A percentile compares a stretch with the other conserved stretches of the same genome.
phyloP scores from a whole-genome alignment of 257 asterid species.

The Pogostemon cablin region DNA sequence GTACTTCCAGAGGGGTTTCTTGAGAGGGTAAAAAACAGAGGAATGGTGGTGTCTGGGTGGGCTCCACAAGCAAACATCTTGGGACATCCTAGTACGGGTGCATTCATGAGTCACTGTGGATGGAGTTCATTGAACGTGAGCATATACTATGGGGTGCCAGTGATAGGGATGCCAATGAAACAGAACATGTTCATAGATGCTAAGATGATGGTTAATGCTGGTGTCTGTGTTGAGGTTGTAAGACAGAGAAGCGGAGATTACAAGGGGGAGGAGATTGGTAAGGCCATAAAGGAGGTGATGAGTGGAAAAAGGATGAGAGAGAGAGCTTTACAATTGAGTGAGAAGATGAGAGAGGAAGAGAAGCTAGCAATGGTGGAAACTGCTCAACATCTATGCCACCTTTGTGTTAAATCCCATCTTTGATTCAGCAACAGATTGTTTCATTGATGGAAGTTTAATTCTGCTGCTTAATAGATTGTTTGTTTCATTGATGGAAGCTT shows the following conservation, averaged over 20 bases:
- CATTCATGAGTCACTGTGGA: constrained; percentile 52
- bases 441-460: too few relatives aligned
- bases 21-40: constrained; percentile 40
- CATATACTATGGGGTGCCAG: constrained; percentile 43
- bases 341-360: constrained; percentile 37
- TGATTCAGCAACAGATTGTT: too few relatives aligned
- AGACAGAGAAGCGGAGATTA: constrained; percentile 31
- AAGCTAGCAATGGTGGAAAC: constrained; percentile 25
- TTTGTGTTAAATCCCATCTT: constrained; percentile 11
- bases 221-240: constrained; percentile 40
- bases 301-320: constrained; percentile 35
- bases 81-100: constrained; percentile 41
- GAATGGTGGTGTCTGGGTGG: constrained; percentile 41
- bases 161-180: constrained; percentile 46
- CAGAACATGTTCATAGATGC: constrained; percentile 37
- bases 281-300: constrained; percentile 33
- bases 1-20: constrained; percentile 37
- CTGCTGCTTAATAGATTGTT: too few relatives aligned
- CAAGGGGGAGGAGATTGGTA: constrained; percentile 38
- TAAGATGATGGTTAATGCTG: constrained; percentile 32
- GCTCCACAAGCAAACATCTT: constrained; percentile 47
- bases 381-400: constrained; percentile 23
- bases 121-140: constrained; percentile 49
- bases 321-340: constrained; percentile 32
- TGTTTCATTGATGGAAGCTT: too few relatives aligned